Evolutionary conservation across 2,329 filamentous ascomycete species (phyloP).

Genomic region (Pseudogymnoascus verrucosus): DNA sequence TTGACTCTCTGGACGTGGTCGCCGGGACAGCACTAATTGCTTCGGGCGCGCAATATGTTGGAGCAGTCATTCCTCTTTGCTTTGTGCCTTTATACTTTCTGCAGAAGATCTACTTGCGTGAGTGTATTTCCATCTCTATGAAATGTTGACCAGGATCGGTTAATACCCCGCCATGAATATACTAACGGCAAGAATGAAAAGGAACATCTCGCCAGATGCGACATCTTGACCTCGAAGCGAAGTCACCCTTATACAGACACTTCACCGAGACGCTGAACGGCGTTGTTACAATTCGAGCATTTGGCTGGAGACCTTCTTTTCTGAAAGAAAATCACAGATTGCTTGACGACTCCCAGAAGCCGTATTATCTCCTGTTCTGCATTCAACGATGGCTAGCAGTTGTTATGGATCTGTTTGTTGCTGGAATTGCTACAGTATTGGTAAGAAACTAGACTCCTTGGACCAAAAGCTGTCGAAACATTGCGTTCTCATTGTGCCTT

Average conservation of each 20-base stretch:
- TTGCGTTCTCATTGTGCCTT: background rate
- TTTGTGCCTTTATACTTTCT: background rate
- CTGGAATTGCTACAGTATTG: conserved; percentile 17
- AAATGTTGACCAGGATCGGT: background rate
- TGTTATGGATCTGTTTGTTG: conserved; percentile 29
- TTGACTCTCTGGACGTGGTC: conserved; percentile 29
- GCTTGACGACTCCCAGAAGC: conserved; percentile 42
- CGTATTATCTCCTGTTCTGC: conserved; percentile 36
- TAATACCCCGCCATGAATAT: background rate
- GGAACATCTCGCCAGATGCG: conserved; percentile 39
- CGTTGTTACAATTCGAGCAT: conserved; percentile 46
- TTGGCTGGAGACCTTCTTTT: conserved; percentile 36
- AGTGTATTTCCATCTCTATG: background rate
- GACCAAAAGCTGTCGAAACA: background rate
- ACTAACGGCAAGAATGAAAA: background rate
- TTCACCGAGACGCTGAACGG: conserved; percentile 50
- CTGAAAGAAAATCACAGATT: conserved; percentile 19
- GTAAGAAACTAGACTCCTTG: background rate
- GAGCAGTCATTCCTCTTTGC: conserved; percentile 30
- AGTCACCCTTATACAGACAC: conserved; percentile 47
- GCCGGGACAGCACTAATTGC: conserved; percentile 30
- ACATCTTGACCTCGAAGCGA: conserved; percentile 35
- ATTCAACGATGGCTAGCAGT: conserved; percentile 38
- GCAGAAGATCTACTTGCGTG: conserved; percentile 33
- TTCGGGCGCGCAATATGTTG: conserved; percentile 37